Percentiles rank a stretch among this genome's conserved stretches.
These are phyloP conservation scores for Moringa oleifera DNA, from an alignment of 345 rosid genomes.

Conservation along the genomic window DNA sequence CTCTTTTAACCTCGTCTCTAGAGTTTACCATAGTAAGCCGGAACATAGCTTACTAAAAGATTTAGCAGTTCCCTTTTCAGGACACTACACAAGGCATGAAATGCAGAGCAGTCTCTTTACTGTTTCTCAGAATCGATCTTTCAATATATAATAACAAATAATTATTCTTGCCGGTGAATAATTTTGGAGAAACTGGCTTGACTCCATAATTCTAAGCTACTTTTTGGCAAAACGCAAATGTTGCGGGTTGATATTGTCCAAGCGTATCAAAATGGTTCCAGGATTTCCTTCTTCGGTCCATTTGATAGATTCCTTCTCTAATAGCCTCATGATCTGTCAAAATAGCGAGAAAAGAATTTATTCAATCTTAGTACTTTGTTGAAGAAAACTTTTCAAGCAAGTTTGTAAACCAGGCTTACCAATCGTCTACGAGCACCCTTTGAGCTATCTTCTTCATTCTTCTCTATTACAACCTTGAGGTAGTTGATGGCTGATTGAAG, in stretches of 20 bases:
- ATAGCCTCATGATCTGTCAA: conserved; percentile 38
- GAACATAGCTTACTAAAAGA: too few species aligned
- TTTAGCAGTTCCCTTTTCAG: too few species aligned
- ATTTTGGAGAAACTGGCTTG: too few species aligned
- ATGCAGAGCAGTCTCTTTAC: too few species aligned
- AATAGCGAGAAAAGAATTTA: not conserved
- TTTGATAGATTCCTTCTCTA: conserved; percentile 44
- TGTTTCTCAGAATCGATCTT: too few species aligned
- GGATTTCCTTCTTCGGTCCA: conserved; percentile 38
- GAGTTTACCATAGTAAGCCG: too few species aligned
- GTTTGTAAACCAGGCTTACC: conserved; percentile 23
- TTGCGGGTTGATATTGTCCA: conserved; percentile 37
- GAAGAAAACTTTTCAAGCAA: not conserved
- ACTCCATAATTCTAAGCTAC: too few species aligned
- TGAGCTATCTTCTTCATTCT: conserved; percentile 24
- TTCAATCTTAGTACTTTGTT: too few species aligned
- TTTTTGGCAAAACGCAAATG: conserved; percentile 34
- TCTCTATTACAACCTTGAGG: conserved; percentile 47
- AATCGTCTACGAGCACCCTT: conserved; percentile 44
- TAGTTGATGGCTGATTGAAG: conserved; percentile 36
- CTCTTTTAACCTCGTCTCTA: too few species aligned
- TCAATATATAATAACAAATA: too few species aligned
- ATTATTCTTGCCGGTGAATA: too few species aligned
- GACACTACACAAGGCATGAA: too few species aligned
- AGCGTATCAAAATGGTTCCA: conserved; percentile 35